Evolutionary conservation across 352 stramenopile genomes (phyloP), one percentile per base, ranked within the genome.

Genomic region (Phytophthora tentaculata): DNA sequence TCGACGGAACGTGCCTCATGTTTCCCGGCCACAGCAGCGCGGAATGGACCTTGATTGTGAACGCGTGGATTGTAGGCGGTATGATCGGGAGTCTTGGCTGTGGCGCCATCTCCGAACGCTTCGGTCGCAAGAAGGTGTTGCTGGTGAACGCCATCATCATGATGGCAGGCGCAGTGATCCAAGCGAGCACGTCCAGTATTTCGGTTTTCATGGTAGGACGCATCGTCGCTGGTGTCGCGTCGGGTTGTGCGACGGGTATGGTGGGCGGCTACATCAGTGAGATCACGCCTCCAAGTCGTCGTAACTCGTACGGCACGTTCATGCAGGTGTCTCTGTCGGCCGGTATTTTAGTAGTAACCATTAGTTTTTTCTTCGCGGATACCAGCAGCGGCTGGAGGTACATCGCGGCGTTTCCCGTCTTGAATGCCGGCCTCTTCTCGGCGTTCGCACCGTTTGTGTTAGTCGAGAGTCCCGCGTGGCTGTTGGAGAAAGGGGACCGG

Each of bases 31-130:
- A 73, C 45, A 26, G 52, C 19, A 68, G 65, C 10, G 67, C 51
- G 2, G 57, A 89, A 44, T 90, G 83, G 83, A 83, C 69, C 3
- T 73, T 74, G 26, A 69, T 73, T 6, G 74, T 89, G 19, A 85
- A 84, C 58, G 70, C 70, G 8, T 90, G 81, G 81, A 79, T 90
- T 58, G 59, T 87, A 28, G 81, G 79, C 12, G 83, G 77, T 14
- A 86, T 86, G 72, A 49, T 88, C 51, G 81, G 83, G 7, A 67
- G 69, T 37, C 71, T 91, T 13, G 51, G 50, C 3, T 80, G 70
- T 35, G 73, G 75, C 0, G 45, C 44, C 5, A 57, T 83, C 29
- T 71, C 76, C 1, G 77, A 89, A 50, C 41, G 44, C 8, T 81
- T 69, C 24, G 80, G 82, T 12, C 82, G 78, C 50, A 81, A 79